Base-by-base conservation (phyloP, 2,329 filamentous ascomycete species). In the Epichloe gansuensis region DNA sequence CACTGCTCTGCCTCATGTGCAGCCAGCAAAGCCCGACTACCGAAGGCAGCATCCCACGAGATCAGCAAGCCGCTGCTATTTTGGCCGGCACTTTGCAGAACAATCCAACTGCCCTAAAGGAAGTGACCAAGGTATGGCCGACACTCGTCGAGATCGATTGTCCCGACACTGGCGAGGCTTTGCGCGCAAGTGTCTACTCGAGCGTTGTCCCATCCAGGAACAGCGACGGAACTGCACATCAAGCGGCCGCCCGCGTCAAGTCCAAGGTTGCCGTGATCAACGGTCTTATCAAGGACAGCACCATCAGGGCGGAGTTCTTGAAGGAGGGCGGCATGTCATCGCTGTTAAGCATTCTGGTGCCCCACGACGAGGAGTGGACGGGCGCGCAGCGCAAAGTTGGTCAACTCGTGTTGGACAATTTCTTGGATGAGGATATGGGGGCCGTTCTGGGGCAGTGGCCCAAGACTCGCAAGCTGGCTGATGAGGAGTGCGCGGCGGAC, bases 381-480 rank as follows among this genome's bases (percentile, higher is more conserved):
- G 61, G 66, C 1, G 73, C 76, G 5, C 72, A 76, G 60, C 72
- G 71, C 53, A 79, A 76, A 59, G 74, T 77, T 25, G 78, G 75
- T 2, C 71, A 80, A 54, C 70, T 85, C 52, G 72, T 84, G 31
- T 71, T 77, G 36, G 82, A 86, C 60, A 81, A 74, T 54, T 86
- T 85, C 60, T 67, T 86, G n/a, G 82, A 86, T 59, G 74, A 76
- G 55, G 73, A 77, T 52, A 81, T 83, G 73, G 80, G 81, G 41
- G 81, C 81, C 2, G 68, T 69, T 25, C 56, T 74, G 17, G 77
- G 78, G 0, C 66, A 78, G 55, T 84, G 79, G 79, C 80, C 80
- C 0, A 68, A 56, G 23, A 59, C 57, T 21, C 56, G 60, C 4
- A 65, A 65, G 47, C 58, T 62, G 40, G 62, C 63, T 25, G 68